Base-by-base conservation (phyloP, 208 protist species). In the Leishmania lainsoni region DNA sequence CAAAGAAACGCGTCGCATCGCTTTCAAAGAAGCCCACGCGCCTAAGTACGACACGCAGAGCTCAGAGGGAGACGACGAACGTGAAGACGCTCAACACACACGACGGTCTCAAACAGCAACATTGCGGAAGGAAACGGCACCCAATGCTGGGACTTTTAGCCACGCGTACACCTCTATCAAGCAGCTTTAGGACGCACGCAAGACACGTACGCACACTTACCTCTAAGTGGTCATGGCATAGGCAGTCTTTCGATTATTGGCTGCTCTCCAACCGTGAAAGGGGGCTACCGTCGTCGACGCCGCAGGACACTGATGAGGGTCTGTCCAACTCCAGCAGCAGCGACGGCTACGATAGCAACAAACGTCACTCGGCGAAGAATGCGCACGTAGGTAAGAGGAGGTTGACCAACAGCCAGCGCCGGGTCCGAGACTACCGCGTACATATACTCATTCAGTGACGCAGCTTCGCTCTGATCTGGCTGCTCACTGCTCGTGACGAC, bases 361-460 rank as follows among this genome's bases (percentile, higher is more conserved):
- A 97, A 86, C 3, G 85, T 94, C 8, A 85, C 85, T 0, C 94
- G 92, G 20, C 92, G 89, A 16, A 92, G 49, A 9, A 93, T 59
- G 5, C 92, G 89, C 76, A 92, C 77, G 10, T 82, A 79, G 48
- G 91, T 96, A 39, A 95, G 70, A 12, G 92, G 94, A 22, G 92
- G 80, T 54, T 83, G 85, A 3, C 88, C 94, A 32, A 95, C 80
- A 22, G 92, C 92, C 75, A 97, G 86, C 42, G 94, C 87, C n/a
- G 94, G 94, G 63, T 95, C 89, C 3, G 77, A 76, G 17, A 87
- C 89, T 0, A 95, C 87, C 26, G 90, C 87, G 80, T 93, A 92
- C 76, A 97, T 88, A 80, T 96, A 97, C 79, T 96, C 91, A 76
- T 90, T 95, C 45, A 97, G 81, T 17, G 88, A 80, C 16, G 76